Evolutionary conservation across 345 rosid genomes (phyloP).

Genomic region (Ceriops tagal): DNA sequence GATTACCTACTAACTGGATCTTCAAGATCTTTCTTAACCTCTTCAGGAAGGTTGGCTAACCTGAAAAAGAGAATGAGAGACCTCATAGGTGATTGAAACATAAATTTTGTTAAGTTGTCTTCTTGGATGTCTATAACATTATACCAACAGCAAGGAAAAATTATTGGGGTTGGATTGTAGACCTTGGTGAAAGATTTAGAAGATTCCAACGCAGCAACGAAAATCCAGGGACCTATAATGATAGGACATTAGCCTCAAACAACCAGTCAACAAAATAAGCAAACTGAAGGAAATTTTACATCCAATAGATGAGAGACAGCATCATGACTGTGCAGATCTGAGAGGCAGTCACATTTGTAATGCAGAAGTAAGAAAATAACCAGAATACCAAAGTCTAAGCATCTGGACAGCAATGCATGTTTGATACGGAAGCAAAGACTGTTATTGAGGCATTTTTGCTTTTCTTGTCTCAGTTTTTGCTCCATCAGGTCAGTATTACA

Average conservation of each 20-base stretch:
- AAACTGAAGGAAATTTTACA: not conserved
- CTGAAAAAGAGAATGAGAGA: constrained; percentile 34
- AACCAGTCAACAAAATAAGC: constrained; percentile 7
- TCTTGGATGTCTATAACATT: not conserved
- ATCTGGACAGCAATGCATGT: too few relatives aligned
- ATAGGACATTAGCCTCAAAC: constrained; percentile 12
- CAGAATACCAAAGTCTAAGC: too few relatives aligned
- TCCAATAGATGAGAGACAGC: not conserved
- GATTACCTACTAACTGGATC: constrained; percentile 74
- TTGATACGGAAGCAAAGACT: too few relatives aligned
- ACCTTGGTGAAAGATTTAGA: constrained; percentile 74
- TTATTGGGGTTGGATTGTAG: constrained; percentile 12
- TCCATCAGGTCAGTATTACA: too few relatives aligned
- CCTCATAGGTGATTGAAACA: constrained; percentile 1
- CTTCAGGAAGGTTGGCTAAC: constrained; percentile 75
- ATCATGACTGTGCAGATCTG: too few relatives aligned
- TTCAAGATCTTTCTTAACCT: constrained; percentile 77
- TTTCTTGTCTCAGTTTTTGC: too few relatives aligned
- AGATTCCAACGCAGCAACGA: constrained; percentile 64
- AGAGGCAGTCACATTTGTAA: too few relatives aligned
- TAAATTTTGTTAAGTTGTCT: not conserved
- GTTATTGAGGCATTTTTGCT: too few relatives aligned
- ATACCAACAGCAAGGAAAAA: not conserved
- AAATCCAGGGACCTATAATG: constrained; percentile 79
- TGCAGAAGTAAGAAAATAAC: too few relatives aligned